Evolutionary conservation across 108 stramenopile genomes (phyloP), one percentile per base, ranked within the genome.

Genomic region (Discostella pseudostelligera): DNA sequence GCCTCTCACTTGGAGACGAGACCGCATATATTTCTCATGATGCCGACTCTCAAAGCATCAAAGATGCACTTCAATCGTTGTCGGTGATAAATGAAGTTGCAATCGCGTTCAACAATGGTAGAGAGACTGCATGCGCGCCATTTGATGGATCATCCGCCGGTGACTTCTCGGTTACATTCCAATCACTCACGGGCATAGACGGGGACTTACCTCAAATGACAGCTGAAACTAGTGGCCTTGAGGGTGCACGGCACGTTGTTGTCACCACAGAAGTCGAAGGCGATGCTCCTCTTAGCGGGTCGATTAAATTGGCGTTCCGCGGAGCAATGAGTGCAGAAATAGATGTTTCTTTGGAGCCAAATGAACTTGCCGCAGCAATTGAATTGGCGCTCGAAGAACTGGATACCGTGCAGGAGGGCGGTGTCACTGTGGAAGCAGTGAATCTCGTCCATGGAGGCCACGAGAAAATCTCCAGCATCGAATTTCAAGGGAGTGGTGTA

Each of bases 291-390:
- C 53, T 89, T 69, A 67, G 47, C 21, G 90, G 90, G 16, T 75
- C 87, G 29, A 81, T 85, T 56, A 79, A 78, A 42, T 70, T 94
- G 44, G 59, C 82, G 20, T 92, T 92, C 62, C 65, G 84, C 13
- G 93, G 93, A 8, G 66, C 70, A 20, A 50, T 67, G 20, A 87
- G 85, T 16, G 62, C 45, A 4, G 22, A 67, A 32, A 83, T 92
- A 39, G 55, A 60, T 48, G 53, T 75, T 53, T 62, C 61, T 8
- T 19, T 54, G 17, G 78, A 74, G 35, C 12, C 21, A 10, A 29
- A 40, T 56, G 62, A 64, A 5, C 60, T 79, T 14, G 80, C 81
- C 2, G 19, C 68, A 10, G 69, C 24, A 8, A 64, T 92, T 26
- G 70, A 85, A 51, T 29, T 43, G n/a, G 83, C 74, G 8, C 81